A percentile compares a stretch with the other conserved stretches of the same genome.
Conservation (phyloP, 2,329 filamentous ascomycete genomes). For the Grosmannia serpens region DNA sequence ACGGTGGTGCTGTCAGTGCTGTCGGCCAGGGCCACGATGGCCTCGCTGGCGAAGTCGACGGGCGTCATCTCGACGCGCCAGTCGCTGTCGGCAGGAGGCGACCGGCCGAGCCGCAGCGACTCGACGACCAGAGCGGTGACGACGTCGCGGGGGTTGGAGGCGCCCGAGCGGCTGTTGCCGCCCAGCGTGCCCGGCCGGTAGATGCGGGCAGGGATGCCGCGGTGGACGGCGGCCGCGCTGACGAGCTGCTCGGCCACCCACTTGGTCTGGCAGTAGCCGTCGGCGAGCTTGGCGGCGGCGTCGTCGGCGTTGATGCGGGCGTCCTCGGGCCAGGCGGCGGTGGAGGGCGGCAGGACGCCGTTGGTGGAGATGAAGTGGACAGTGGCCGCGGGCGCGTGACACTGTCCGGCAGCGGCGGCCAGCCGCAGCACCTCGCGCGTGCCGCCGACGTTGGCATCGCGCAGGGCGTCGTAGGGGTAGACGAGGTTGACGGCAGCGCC, state of each 20-base stretch:
- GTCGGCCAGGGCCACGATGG: slow-evolving; percentile 55
- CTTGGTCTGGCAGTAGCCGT: slow-evolving; percentile 71
- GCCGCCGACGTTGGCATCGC: slow-evolving; percentile 67
- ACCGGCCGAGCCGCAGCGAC: slow-evolving; percentile 56
- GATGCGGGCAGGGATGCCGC: slow-evolving; percentile 59
- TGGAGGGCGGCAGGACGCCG: slow-evolving; percentile 61
- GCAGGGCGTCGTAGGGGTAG: slow-evolving; percentile 67
- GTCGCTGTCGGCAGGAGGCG: slow-evolving; percentile 41
- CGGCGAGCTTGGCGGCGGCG: slow-evolving; percentile 48
- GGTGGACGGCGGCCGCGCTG: slow-evolving; percentile 48
- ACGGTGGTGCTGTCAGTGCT: slow-evolving; percentile 47
- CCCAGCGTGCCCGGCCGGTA: slow-evolving; percentile 68
- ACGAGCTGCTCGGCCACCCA: slow-evolving; percentile 72
- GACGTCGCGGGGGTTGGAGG: slow-evolving; percentile 69
- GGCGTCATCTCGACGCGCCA: slow-evolving; percentile 80
- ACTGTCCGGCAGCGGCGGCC: slow-evolving; percentile 44
- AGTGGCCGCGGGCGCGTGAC: slow-evolving; percentile 30
- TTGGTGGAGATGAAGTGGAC: slow-evolving; percentile 74
- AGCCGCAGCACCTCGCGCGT: slow-evolving; percentile 64
- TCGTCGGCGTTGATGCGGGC: slow-evolving; percentile 57
- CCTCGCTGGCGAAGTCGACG: slow-evolving; percentile 67
- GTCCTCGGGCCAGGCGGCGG: slow-evolving; percentile 60
- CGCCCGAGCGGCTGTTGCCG: slow-evolving; percentile 62
- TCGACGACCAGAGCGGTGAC: slow-evolving; percentile 67
- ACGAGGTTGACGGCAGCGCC: slow-evolving; percentile 71